Conservation (phyloP, 768 basidiomycete species). For the Dacryopinax spathularia region DNA sequence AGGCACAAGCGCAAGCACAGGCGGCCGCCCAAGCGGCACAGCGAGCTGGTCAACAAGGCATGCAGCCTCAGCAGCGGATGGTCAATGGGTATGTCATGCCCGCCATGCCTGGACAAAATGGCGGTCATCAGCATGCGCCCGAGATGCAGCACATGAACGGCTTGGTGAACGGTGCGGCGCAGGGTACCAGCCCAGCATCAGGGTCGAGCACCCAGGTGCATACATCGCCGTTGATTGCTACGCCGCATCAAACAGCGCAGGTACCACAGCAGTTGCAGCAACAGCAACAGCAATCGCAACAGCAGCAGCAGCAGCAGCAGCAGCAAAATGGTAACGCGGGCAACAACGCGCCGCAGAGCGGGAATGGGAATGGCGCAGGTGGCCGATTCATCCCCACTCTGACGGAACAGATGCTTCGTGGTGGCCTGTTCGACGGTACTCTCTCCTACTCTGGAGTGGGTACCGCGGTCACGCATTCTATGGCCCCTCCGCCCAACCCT, state of each 20-base stretch:
- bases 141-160: slow-evolving; percentile 6
- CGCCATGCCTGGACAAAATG: not conserved
- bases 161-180: not conserved
- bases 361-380: too few species aligned
- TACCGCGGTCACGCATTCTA: not conserved
- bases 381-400: not conserved
- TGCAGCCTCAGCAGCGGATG: not conserved
- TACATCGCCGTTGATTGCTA: slow-evolving; percentile 3
- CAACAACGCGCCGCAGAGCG: too few species aligned
- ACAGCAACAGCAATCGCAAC: not conserved
- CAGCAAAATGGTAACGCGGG: not conserved
- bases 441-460: not conserved
- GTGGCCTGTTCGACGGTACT: not conserved
- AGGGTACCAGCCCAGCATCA: not conserved
- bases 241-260: not conserved
- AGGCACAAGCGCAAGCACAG: not conserved
- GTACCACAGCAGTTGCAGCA: not conserved
- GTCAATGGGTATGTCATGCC: not conserved
- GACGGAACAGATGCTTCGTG: not conserved
- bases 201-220: not conserved
- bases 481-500: not conserved
- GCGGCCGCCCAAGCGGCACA: not conserved
- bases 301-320: not conserved
- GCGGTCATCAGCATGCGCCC: slow-evolving; percentile 5
- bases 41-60: not conserved